A percentile compares a stretch with the other conserved stretches of the same genome.
These are phyloP conservation scores for Citrus sp. DNA, from an alignment of 345 rosid species.

Conservation along the genomic window DNA sequence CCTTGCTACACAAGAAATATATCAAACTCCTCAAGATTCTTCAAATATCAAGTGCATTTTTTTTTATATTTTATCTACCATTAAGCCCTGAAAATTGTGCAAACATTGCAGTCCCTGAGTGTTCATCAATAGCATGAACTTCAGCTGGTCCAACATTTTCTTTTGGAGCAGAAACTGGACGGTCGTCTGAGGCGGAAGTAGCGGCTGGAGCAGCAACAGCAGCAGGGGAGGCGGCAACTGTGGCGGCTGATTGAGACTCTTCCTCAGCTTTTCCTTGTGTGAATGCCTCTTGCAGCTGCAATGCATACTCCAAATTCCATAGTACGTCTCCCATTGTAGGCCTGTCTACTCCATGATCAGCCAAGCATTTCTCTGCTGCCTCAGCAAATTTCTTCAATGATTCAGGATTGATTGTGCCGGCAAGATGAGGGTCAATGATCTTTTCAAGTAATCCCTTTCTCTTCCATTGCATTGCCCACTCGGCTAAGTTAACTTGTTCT, in stretches of 20 bases:
- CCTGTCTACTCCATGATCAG: constrained; percentile 53
- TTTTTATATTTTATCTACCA: constrained; percentile 37
- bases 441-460: constrained; percentile 47
- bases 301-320: constrained; percentile 68
- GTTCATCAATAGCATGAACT: constrained; percentile 40
- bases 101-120: constrained; percentile 70
- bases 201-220: constrained; percentile 21
- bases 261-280: constrained; percentile 52
- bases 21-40: neutral
- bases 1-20: neutral
- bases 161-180: constrained; percentile 32
- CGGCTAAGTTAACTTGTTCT: constrained; percentile 55
- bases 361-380: constrained; percentile 56
- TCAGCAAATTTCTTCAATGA: constrained; percentile 52
- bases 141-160: constrained; percentile 37
- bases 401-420: constrained; percentile 35
- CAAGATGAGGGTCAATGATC: constrained; percentile 42
- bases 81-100: constrained; percentile 54
- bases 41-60: neutral
- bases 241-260: constrained; percentile 22
- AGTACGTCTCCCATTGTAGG: constrained; percentile 67
- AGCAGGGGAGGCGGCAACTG: constrained; percentile 18
- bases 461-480: constrained; percentile 67
- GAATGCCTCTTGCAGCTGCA: constrained; percentile 73
- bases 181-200: constrained; percentile 19